phyloP scores from a whole-genome alignment of 2,329 filamentous ascomycete genomes.

The Macrophomina tecta region DNA sequence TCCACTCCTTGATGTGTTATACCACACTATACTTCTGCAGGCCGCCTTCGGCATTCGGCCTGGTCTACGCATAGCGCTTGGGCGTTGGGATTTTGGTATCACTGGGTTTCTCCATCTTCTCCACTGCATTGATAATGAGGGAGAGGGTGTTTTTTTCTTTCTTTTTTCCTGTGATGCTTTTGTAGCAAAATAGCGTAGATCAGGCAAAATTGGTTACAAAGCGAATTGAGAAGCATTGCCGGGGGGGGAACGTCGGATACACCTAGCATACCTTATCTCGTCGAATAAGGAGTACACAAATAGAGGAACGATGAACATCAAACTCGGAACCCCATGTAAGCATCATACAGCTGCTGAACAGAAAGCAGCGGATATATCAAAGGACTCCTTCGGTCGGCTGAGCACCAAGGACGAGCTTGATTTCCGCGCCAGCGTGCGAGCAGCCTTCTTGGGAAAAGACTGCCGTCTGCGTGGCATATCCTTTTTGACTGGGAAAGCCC shows the following conservation, averaged over 20 bases:
- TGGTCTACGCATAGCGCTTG: conserved; percentile 18
- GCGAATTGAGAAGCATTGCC: too few relatives aligned
- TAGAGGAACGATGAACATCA: background rate
- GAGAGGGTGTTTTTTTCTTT: background rate
- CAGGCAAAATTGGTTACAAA: background rate
- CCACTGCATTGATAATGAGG: too few relatives aligned
- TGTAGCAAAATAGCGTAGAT: background rate
- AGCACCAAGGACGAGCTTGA: too few relatives aligned
- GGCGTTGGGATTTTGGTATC: background rate
- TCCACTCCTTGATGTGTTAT: background rate
- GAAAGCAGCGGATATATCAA: too few relatives aligned
- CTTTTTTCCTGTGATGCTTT: background rate
- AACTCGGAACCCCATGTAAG: background rate
- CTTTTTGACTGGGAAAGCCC: too few relatives aligned
- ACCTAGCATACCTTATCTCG: background rate
- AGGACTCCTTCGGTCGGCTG: too few relatives aligned
- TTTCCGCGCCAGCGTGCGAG: too few relatives aligned
- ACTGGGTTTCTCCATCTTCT: too few relatives aligned
- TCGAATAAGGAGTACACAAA: background rate
- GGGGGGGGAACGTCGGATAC: background rate
- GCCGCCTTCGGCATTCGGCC: background rate
- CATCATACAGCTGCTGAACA: too few relatives aligned
- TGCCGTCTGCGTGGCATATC: too few relatives aligned
- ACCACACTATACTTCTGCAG: conserved; percentile 1
- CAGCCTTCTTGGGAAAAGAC: too few relatives aligned